Conservation (phyloP, 192 early-diverging fungal genomes). For the Umbelopsis isabellina region DNA sequence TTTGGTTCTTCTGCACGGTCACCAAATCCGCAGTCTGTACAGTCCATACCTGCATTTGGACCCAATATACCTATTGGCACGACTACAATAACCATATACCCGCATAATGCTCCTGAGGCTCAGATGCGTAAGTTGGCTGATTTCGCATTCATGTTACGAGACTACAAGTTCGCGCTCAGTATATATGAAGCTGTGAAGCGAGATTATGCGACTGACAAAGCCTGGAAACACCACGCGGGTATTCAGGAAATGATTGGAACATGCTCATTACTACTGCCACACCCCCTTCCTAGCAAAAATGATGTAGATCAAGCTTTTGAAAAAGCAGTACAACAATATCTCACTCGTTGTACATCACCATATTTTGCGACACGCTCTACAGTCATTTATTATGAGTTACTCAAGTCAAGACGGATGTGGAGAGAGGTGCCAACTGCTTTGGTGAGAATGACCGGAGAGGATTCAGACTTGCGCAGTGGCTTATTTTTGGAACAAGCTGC, state of each 20-base stretch:
- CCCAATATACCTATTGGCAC: constrained; percentile 39
- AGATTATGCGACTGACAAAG: constrained; percentile 82
- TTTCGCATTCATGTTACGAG: constrained; percentile 96
- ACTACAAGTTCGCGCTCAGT: constrained; percentile 86
- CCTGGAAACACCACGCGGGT: constrained; percentile 77
- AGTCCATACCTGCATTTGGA: constrained; percentile 39
- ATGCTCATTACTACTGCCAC: constrained; percentile 71
- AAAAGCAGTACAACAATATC: constrained; percentile 74
- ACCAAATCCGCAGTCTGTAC: constrained; percentile 43
- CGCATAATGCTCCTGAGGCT: constrained; percentile 84
- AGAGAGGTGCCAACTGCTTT: constrained; percentile 70
- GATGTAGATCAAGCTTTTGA: constrained; percentile 70
- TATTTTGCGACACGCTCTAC: constrained; percentile 76
- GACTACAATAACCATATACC: constrained; percentile 37
- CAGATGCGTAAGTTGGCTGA: constrained; percentile 92
- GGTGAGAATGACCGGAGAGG: constrained; percentile 75
- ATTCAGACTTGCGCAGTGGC: constrained; percentile 76
- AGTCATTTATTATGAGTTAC: constrained; percentile 81
- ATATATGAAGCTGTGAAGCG: constrained; percentile 90
- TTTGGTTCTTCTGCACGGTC: constrained; percentile 68
- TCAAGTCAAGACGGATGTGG: constrained; percentile 71
- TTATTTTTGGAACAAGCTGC: constrained; percentile 92
- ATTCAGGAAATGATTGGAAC: constrained; percentile 89
- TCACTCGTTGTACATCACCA: constrained; percentile 55
- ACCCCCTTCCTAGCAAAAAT: constrained; percentile 47